These are phyloP conservation scores for Infundibulicybe gibba DNA, from an alignment of 768 basidiomycete species.

Conservation along the genomic window DNA sequence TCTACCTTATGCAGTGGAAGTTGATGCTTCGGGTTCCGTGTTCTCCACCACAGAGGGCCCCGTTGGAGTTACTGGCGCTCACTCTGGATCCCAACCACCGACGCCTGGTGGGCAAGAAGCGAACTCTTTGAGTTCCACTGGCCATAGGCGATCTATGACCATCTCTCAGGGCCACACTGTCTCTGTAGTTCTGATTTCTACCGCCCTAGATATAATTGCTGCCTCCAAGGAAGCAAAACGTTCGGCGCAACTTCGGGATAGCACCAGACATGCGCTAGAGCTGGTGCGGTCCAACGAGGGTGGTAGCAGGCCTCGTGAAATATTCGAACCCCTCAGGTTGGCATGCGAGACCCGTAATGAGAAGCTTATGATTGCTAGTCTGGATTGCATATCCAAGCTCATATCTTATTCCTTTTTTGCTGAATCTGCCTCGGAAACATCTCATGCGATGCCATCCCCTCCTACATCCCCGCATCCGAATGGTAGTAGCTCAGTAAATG, in stretches of 20 bases:
- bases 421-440: conserved; percentile 46
- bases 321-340: conserved; percentile 93
- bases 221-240: conserved; percentile 87
- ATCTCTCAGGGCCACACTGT: conserved; percentile 69
- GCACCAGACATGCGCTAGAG: conserved; percentile 77
- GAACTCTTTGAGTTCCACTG: conserved; percentile 1
- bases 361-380: conserved; percentile 91
- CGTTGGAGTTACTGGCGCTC: too few relatives aligned
- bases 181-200: conserved; percentile 76
- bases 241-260: conserved; percentile 77
- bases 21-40: too few relatives aligned
- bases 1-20: too few relatives aligned
- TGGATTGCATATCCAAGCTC: conserved; percentile 97
- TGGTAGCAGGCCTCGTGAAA: conserved; percentile 75
- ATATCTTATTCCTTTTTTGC: conserved; percentile 97
- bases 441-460: conserved; percentile 59
- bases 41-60: too few relatives aligned
- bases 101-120: neutral
- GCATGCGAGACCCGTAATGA: conserved; percentile 95
- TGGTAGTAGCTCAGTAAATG: conserved; percentile 34
- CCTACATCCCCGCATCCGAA: conserved; percentile 66
- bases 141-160: conserved; percentile 56
- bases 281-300: conserved; percentile 75
- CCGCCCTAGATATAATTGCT: conserved; percentile 83
- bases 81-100: too few relatives aligned